Evolutionary conservation across 495 filamentous ascomycete species (phyloP).

Genomic region (Hypoxylon perforatum): DNA sequence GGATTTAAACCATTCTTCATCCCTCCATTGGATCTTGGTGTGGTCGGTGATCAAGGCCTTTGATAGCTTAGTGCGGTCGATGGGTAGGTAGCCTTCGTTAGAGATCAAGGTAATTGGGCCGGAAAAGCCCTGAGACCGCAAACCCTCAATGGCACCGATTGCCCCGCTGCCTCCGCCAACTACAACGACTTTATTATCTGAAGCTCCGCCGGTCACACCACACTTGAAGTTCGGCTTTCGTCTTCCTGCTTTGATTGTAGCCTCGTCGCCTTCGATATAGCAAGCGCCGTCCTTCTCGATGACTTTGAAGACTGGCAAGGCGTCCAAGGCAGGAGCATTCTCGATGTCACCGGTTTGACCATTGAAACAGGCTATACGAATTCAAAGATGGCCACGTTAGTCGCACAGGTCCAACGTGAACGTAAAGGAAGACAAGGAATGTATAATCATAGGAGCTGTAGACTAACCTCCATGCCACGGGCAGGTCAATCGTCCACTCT

Average conservation of each 20-base stretch:
- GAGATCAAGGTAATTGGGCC: constrained; percentile 86
- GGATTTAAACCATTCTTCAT: constrained; percentile 78
- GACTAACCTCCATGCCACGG: constrained; percentile 91
- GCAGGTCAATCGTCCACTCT: constrained; percentile 86
- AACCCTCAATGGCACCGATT: constrained; percentile 79
- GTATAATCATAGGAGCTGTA: background rate
- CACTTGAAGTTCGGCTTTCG: constrained; percentile 80
- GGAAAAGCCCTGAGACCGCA: constrained; percentile 83
- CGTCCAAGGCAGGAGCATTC: constrained; percentile 89
- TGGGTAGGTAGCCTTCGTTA: constrained; percentile 83
- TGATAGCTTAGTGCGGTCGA: constrained; percentile 95
- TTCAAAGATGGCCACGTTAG: constrained; percentile 20
- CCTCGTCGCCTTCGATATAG: constrained; percentile 85
- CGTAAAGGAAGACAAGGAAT: background rate
- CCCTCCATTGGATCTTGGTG: constrained; percentile 78
- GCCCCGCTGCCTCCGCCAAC: constrained; percentile 91
- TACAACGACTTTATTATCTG: constrained; percentile 79
- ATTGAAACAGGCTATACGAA: constrained; percentile 83
- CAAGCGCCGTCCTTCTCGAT: constrained; percentile 81
- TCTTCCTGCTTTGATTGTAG: constrained; percentile 78
- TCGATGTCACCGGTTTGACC: constrained; percentile 91
- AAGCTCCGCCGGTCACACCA: constrained; percentile 58
- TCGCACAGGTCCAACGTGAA: constrained; percentile 3
- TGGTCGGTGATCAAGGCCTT: constrained; percentile 91
- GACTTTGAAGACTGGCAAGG: constrained; percentile 81